Percentiles rank a stretch among this genome's conserved stretches.
phyloP scores from a whole-genome alignment of 768 basidiomycete genomes.

The Kockovaella imperatae region DNA sequence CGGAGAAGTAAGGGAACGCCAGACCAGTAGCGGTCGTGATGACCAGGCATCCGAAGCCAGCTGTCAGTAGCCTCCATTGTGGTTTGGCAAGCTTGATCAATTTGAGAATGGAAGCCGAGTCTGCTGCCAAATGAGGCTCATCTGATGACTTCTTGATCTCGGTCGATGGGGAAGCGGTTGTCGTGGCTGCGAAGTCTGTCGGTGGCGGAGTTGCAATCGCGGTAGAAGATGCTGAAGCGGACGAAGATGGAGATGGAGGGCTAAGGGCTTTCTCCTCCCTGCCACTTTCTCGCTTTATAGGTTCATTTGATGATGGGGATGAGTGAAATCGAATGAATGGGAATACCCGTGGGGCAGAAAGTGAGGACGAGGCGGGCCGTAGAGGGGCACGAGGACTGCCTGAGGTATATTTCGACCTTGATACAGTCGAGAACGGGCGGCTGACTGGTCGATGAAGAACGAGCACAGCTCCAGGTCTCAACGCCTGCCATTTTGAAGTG shows the following conservation, averaged over 20 bases:
- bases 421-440: too few species aligned
- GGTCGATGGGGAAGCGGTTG: neutral
- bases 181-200: neutral
- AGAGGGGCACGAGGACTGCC: too few species aligned
- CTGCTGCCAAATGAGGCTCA: conserved; percentile 19
- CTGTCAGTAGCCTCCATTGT: conserved; percentile 30
- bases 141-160: conserved; percentile 3
- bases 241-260: conserved; percentile 3
- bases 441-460: too few species aligned
- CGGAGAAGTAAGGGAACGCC: conserved; percentile 34
- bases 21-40: conserved; percentile 35
- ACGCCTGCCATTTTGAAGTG: too few species aligned
- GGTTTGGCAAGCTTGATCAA: conserved; percentile 35
- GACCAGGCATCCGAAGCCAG: conserved; percentile 28
- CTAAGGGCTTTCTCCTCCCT: neutral
- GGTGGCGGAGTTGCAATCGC: conserved; percentile 7
- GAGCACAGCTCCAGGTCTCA: too few species aligned
- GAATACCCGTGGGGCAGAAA: neutral
- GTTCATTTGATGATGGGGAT: neutral
- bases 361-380: too few species aligned
- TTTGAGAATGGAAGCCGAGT: conserved; percentile 31
- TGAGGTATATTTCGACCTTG: neutral
- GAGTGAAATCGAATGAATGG: conserved; percentile 8
- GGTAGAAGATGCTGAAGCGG: conserved; percentile 1
- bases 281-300: too few species aligned